phyloP scores from a whole-genome alignment of 176 grass and related monocot species.

The Aegilops sharonensis region DNA sequence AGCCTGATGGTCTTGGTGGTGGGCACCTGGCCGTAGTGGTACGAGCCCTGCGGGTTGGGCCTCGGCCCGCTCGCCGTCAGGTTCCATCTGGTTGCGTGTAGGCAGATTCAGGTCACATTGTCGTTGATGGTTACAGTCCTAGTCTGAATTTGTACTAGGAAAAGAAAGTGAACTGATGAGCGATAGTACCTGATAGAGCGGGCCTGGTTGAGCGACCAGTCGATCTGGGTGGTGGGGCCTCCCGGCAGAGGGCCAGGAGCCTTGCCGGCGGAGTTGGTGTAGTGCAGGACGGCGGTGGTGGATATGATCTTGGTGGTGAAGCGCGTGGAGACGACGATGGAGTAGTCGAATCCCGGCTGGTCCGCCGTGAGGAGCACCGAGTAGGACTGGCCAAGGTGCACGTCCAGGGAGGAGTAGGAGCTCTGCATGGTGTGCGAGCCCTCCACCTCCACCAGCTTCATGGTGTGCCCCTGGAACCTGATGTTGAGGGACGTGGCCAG shows the following conservation, averaged over 20 bases:
- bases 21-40: constrained; percentile 79
- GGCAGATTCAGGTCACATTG: not conserved
- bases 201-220: constrained; percentile 88
- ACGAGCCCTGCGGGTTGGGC: constrained; percentile 90
- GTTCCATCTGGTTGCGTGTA: constrained; percentile 62
- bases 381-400: constrained; percentile 91
- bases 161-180: not conserved
- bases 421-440: constrained; percentile 81
- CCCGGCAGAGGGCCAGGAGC: constrained; percentile 39
- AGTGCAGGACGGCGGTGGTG: constrained; percentile 59
- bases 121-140: not conserved
- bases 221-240: constrained; percentile 67
- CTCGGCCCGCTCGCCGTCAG: constrained; percentile 89
- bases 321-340: constrained; percentile 76
- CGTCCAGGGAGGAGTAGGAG: constrained; percentile 75
- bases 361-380: constrained; percentile 80
- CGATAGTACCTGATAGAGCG: constrained; percentile 51
- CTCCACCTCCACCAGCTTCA: constrained; percentile 89
- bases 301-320: constrained; percentile 62
- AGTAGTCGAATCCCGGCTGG: constrained; percentile 66
- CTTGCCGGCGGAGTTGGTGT: constrained; percentile 64
- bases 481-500: constrained; percentile 73
- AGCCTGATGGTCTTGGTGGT: constrained; percentile 65
- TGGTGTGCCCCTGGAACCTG: constrained; percentile 82
- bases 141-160: not conserved